Percentiles rank a stretch among this genome's conserved stretches.
These are phyloP conservation scores for Oropetium thomaeum DNA, from an alignment of 176 grass and related monocot species.

Conservation along the genomic window DNA sequence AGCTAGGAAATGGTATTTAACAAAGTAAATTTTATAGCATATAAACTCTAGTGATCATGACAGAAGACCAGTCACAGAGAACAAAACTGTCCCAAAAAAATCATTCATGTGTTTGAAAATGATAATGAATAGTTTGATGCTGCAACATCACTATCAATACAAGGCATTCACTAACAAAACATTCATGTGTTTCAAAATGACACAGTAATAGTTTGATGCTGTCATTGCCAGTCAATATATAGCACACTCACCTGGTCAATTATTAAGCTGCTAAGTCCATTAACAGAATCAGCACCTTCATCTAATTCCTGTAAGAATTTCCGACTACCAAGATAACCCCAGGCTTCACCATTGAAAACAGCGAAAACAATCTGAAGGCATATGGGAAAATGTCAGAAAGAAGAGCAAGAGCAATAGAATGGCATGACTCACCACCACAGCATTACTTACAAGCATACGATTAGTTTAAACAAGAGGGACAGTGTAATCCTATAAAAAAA, in stretches of 20 bases:
- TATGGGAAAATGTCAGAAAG: slow-evolving; percentile 24
- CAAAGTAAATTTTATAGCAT: slow-evolving; percentile 13
- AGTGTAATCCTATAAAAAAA: neutral
- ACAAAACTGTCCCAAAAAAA: neutral
- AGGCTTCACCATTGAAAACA: slow-evolving; percentile 90
- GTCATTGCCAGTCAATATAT: slow-evolving; percentile 1
- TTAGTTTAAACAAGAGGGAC: neutral
- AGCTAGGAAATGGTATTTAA: neutral
- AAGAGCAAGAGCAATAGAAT: neutral
- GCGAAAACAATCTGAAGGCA: slow-evolving; percentile 69
- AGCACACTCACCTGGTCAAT: slow-evolving; percentile 74
- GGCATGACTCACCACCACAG: neutral
- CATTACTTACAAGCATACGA: neutral
- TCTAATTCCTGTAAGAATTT: slow-evolving; percentile 88
- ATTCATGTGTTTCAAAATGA: neutral
- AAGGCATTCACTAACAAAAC: no score
- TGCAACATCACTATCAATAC: no score
- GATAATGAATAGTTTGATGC: slow-evolving; percentile 1
- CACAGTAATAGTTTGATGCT: slow-evolving; percentile 1
- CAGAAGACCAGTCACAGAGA: neutral
- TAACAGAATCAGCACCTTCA: slow-evolving; percentile 63
- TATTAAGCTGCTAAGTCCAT: slow-evolving; percentile 64
- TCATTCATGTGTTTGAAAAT: neutral
- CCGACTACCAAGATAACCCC: slow-evolving; percentile 96
- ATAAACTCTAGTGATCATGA: slow-evolving; percentile 19